Evolutionary conservation across 1,139 yeast genomes (phyloP), one percentile per base, ranked within the genome.

Genomic region (Candida dubliniensis): DNA sequence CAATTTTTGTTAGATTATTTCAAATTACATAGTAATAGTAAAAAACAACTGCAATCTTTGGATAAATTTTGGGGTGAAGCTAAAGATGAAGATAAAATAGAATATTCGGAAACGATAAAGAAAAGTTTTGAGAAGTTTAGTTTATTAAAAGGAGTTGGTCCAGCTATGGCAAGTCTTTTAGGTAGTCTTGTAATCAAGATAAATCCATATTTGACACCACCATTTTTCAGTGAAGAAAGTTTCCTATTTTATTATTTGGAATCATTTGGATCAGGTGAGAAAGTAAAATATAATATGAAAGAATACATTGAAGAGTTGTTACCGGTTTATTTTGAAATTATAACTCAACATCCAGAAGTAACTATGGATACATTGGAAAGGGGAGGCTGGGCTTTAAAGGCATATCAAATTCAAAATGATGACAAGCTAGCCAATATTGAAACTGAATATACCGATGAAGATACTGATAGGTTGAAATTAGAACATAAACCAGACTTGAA

Each of bases 171-270:
- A 1, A 71, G 79, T 39, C 59, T 76, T 41, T 56, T 76, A 0
- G 54, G 71, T 35, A 73, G 77, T 1, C 51, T 73, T n/a, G 44
- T 66, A 12, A 31, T 37, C 23, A 47, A 56, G 24, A 53, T 69
- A 23, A 54, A 58, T 13, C 47, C 41, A 1, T 26, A 32, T 1
- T 49, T 59, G 15, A 63, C 73, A 0, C 77, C 78, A 1, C 80
- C 80, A 0, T 76, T 72, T 49, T 75, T 75, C 57, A 74, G 79
- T 42, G 81, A 76, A 45, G 80, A 76, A 52, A 62, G 73, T 10
- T 75, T 69, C 48, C 49, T 64, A 40, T 69, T 64, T 53, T 68
- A 57, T 43, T 67, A 74, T 15, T 55, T 64, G 13, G 73, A 60
- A 15, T 53, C 66, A 2, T 38, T 43, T 8, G 54, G 64, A 36